Percentiles rank a stretch among this genome's conserved stretches.
Evolutionary conservation across 139 green algal genomes (phyloP).

Genomic region (Gonium pectorale): DNA sequence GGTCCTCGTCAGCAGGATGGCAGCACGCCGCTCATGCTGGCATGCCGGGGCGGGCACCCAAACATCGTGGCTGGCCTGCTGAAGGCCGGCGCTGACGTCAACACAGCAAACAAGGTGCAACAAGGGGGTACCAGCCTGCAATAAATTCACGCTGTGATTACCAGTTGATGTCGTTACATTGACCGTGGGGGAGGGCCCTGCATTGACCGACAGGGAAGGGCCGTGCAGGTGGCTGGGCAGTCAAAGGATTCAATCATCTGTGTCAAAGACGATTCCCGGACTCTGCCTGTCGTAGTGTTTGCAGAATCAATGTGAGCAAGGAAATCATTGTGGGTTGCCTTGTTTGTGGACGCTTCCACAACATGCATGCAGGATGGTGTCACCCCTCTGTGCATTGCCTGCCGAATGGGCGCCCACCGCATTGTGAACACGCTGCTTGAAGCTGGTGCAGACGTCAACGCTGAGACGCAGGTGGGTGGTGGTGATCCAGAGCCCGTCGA

Average conservation of each 20-base stretch:
- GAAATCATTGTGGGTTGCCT: neutral
- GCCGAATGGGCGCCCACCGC: neutral
- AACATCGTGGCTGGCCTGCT: neutral
- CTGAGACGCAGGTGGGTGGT: neutral
- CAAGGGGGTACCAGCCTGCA: neutral
- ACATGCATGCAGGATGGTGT: neutral
- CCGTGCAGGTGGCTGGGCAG: no score
- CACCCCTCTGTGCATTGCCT: neutral
- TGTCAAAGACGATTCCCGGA: neutral
- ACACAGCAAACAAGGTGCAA: neutral
- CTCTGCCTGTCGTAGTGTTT: neutral
- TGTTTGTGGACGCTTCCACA: neutral
- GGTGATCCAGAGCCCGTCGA: neutral
- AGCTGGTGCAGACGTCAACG: neutral
- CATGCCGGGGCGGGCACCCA: neutral
- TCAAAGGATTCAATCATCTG: neutral
- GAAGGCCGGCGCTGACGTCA: neutral
- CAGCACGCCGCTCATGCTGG: neutral
- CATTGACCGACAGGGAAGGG: no score
- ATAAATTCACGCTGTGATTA: neutral
- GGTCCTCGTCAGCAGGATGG: neutral
- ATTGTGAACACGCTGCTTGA: neutral
- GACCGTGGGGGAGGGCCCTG: no score
- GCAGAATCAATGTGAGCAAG: neutral
- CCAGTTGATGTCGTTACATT: neutral